Percentiles rank a stretch among this genome's conserved stretches.
Conservation (phyloP, 257 asterid species). For the Osmanthus fragrans region DNA sequence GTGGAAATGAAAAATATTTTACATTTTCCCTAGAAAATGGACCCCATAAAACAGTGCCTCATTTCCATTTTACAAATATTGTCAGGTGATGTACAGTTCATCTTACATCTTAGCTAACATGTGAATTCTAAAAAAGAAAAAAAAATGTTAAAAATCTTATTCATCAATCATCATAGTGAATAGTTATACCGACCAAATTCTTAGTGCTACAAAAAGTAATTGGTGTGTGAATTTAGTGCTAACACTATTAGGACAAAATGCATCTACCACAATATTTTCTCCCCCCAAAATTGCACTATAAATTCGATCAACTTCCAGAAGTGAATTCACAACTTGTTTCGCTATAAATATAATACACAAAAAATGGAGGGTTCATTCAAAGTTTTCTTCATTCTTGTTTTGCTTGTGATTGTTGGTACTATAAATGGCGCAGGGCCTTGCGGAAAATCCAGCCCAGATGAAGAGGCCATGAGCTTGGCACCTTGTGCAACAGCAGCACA, state of each 20-base stretch:
- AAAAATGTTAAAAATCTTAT: too few species aligned
- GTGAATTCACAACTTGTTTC: background rate
- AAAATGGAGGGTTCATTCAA: slow-evolving; percentile 17
- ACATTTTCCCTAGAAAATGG: too few species aligned
- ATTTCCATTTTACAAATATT: too few species aligned
- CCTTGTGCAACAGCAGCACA: slow-evolving; percentile 40
- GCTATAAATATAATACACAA: background rate
- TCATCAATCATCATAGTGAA: too few species aligned
- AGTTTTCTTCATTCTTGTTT: background rate
- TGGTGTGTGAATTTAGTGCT: background rate
- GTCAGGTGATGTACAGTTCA: too few species aligned
- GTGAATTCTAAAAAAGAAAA: too few species aligned
- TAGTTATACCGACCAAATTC: background rate
- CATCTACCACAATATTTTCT: background rate
- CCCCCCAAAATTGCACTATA: background rate
- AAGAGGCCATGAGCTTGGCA: slow-evolving; percentile 38
- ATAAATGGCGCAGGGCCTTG: slow-evolving; percentile 22
- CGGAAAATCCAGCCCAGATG: slow-evolving; percentile 29
- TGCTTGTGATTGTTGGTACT: slow-evolving; percentile 7
- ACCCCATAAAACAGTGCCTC: too few species aligned
- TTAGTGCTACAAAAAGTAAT: background rate
- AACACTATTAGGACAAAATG: background rate
- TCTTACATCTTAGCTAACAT: too few species aligned
- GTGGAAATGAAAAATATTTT: too few species aligned
- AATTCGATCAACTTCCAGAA: background rate